phyloP scores from a whole-genome alignment of 2,329 filamentous ascomycete genomes.

The Xylariaceae sp. region DNA sequence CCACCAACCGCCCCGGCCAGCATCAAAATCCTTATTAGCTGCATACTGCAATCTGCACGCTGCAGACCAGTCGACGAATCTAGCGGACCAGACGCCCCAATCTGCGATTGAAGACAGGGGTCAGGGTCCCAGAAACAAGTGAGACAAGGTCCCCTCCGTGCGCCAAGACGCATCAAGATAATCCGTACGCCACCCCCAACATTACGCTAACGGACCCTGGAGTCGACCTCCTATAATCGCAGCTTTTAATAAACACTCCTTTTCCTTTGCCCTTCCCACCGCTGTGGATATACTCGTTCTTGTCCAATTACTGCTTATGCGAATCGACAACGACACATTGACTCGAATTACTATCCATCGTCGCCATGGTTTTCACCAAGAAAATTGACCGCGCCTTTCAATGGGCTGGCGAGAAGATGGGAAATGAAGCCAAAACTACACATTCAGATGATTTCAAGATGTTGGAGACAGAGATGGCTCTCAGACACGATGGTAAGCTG shows the following conservation, averaged over 20 bases:
- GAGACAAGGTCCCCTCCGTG: too few relatives aligned
- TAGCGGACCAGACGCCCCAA: too few relatives aligned
- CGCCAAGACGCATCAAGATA: too few relatives aligned
- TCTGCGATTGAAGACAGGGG: too few relatives aligned
- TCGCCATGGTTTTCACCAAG: conserved; percentile 62
- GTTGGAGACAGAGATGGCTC: conserved; percentile 84
- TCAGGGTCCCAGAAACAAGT: too few relatives aligned
- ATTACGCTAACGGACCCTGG: too few relatives aligned
- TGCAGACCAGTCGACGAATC: too few relatives aligned
- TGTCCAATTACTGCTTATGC: not conserved
- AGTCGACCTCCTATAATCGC: too few relatives aligned
- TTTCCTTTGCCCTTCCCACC: not conserved
- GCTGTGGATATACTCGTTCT: not conserved
- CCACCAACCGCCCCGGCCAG: too few relatives aligned
- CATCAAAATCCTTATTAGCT: too few relatives aligned
- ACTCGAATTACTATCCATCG: conserved; percentile 15
- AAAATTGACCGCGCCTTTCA: conserved; percentile 95
- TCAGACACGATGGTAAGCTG: conserved; percentile 77
- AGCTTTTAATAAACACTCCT: not conserved
- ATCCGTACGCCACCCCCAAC: too few relatives aligned
- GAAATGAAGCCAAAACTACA: conserved; percentile 80
- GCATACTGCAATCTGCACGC: too few relatives aligned
- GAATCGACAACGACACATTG: conserved; percentile 8
- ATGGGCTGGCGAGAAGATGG: conserved; percentile 98
- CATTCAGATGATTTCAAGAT: conserved; percentile 89